Conservation (phyloP, 2,329 filamentous ascomycete genomes). For the Alternaria sp. region DNA sequence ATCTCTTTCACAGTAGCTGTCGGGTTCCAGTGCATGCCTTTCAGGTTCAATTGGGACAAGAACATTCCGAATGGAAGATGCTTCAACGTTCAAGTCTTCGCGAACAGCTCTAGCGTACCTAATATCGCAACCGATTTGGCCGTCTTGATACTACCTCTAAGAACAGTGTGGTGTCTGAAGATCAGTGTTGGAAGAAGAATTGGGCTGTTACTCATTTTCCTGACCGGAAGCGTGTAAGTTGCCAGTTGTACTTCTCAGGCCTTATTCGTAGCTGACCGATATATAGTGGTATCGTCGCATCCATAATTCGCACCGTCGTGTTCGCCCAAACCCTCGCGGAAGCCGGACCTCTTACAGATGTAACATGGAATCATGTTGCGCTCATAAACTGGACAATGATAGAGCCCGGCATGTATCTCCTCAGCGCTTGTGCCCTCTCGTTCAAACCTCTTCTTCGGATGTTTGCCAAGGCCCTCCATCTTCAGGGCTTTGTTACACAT, state of each 20-base stretch:
- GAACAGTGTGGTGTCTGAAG: conserved; percentile 29
- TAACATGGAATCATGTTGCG: conserved; percentile 28
- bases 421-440: conserved; percentile 30
- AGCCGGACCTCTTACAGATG: conserved; percentile 20
- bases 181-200: conserved; percentile 23
- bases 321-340: conserved; percentile 19
- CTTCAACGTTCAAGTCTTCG: conserved; percentile 27
- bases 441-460: conserved; percentile 35
- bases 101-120: conserved; percentile 32
- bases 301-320: conserved; percentile 30
- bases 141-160: conserved; percentile 28
- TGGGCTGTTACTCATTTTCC: conserved; percentile 33
- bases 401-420: conserved; percentile 35
- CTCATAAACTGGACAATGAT: conserved; percentile 35
- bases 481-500: conserved; percentile 25
- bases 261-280: not conserved
- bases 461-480: conserved; percentile 24
- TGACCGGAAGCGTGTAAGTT: conserved; percentile 36
- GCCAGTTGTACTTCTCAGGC: not conserved
- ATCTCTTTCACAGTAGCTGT: conserved; percentile 27
- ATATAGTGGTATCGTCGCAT: conserved; percentile 31
- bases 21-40: conserved; percentile 32
- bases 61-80: conserved; percentile 28
- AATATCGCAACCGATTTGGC: conserved; percentile 35
- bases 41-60: conserved; percentile 37